phyloP scores from a whole-genome alignment of 176 grass and related monocot genomes.

The Triticum turgidum region DNA sequence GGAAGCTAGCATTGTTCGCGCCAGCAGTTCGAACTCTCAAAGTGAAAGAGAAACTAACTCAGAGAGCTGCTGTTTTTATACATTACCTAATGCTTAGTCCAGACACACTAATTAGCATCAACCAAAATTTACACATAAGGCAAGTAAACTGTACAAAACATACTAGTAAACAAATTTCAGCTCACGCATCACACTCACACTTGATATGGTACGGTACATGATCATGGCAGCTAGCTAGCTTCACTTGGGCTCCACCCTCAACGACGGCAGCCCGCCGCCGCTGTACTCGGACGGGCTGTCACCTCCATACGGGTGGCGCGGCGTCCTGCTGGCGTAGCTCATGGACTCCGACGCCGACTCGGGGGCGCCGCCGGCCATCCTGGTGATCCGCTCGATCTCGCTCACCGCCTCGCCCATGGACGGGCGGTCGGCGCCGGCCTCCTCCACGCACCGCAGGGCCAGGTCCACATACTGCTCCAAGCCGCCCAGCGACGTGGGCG shows the following conservation, averaged over 20 bases:
- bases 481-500: conserved; percentile 31
- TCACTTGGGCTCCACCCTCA: conserved; percentile 58
- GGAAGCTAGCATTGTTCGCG: no score
- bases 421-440: conserved; percentile 49
- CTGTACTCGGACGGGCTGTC: conserved; percentile 52
- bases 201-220: neutral
- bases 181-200: neutral
- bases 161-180: no score
- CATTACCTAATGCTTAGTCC: neutral
- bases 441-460: conserved; percentile 64
- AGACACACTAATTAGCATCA: neutral
- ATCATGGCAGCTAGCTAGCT: neutral
- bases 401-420: conserved; percentile 62
- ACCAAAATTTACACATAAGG: neutral
- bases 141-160: conserved; percentile 1
- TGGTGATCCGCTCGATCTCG: conserved; percentile 64
- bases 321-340: conserved; percentile 36
- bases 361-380: conserved; percentile 31
- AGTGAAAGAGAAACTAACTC: no score
- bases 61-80: neutral
- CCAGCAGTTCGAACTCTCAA: no score
- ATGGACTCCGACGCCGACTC: conserved; percentile 48
- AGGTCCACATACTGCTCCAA: conserved; percentile 60
- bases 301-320: conserved; percentile 50
- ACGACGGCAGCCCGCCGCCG: conserved; percentile 35